These are phyloP conservation scores for Crotalaria pallida DNA, from an alignment of 306 rosid species.

Conservation along the genomic window DNA sequence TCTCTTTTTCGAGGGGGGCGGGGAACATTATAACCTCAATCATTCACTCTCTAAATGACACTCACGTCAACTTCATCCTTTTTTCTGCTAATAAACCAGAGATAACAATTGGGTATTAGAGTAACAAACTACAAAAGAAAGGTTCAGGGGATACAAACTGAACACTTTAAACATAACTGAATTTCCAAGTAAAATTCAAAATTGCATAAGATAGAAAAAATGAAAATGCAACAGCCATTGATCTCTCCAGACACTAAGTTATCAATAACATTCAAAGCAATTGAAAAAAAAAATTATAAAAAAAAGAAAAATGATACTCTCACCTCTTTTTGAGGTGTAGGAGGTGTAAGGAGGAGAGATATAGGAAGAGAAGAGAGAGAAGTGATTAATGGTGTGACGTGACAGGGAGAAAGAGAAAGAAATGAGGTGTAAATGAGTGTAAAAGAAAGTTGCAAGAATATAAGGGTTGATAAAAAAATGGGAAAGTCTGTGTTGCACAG, in stretches of 20 bases:
- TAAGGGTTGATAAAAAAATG: too few relatives aligned
- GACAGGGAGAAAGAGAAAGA: too few relatives aligned
- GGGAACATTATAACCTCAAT: background rate
- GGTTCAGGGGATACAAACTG: background rate
- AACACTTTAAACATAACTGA: background rate
- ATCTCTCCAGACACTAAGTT: background rate
- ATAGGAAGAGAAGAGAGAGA: too few relatives aligned
- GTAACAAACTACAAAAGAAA: slow-evolving; percentile 1
- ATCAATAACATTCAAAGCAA: background rate
- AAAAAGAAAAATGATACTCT: too few relatives aligned
- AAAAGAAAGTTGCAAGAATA: too few relatives aligned
- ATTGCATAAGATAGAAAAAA: background rate
- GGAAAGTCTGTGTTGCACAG: too few relatives aligned
- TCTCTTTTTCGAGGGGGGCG: too few relatives aligned
- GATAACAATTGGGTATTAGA: background rate
- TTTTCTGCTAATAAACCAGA: background rate
- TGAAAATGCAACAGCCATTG: background rate
- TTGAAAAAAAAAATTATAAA: background rate
- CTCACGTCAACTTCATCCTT: background rate
- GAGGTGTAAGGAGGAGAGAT: too few relatives aligned
- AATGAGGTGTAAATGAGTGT: too few relatives aligned
- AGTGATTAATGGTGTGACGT: too few relatives aligned
- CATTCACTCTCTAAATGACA: background rate
- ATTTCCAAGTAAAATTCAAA: background rate
- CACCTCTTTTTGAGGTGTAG: too few relatives aligned